Base-by-base conservation (phyloP, 208 protist species). In the Crithidia thermophila region DNA sequence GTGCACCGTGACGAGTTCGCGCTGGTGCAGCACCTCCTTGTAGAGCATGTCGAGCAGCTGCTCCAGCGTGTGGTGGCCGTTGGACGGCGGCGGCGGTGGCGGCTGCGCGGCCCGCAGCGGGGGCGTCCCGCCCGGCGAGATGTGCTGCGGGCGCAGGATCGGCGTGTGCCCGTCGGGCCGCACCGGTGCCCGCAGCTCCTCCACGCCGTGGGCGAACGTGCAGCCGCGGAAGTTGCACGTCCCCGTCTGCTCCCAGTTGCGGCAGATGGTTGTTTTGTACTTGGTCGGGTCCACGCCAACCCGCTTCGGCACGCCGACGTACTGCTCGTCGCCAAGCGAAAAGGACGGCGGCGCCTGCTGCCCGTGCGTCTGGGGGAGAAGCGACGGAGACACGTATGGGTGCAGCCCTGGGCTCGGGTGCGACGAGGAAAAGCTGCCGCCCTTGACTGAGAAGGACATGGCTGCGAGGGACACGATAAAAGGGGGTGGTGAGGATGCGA, bases 191-290 rank as follows among this genome's bases (percentile, higher is more conserved):
- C 87, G 84, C 42, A 95, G 72, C 74, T 95, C 87, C 65, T 92
- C 85, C 13, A 86, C 83, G 11, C 87, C 85, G 79, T 93, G 87
- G n/a, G 87, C 85, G 51, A 95, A 93, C 49, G 82, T 92, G 74
- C 87, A 95, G 25, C 87, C 84, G 34, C 77, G 75, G 61, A 90
- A 94, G 34, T 75, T 73, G 68, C 86, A 92, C 13, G 64, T 76
- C 3, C 87, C 87, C 10, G 70, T 80, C 57, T 87, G 69, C 62
- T 85, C 79, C 87, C 84, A 94, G 72, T 94, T 94, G 25, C 88
- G 80, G 64, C 88, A 94, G 49, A 95, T 93, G 18, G 77, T 89
- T 13, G 87, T 95, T 63, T 95, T 92, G 77, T 93, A 95, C 64
- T 88, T 89, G 52, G 81, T 85, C 0, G 84, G 86, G 56, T 91